Conservation (phyloP, 768 basidiomycete species). For the Gloeopeniophorella convolvens region DNA sequence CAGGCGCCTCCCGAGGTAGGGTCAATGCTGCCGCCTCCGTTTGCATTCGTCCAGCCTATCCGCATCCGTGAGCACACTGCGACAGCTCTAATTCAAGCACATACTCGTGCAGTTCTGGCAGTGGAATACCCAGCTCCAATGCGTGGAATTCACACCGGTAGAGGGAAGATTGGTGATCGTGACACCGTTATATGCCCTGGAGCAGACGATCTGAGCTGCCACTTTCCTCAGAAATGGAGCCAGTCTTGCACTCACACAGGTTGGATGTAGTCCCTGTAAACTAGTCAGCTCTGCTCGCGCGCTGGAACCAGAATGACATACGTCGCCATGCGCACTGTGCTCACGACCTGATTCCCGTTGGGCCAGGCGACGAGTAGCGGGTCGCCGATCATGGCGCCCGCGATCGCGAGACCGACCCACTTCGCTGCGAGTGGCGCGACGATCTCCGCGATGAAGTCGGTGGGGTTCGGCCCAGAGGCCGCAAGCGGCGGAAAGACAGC, state of each 20-base stretch:
- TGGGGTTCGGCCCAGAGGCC: slow-evolving; percentile 32
- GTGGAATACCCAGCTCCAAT: slow-evolving; percentile 63
- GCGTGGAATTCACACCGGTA: slow-evolving; percentile 48
- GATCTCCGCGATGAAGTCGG: slow-evolving; percentile 59
- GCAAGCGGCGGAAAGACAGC: slow-evolving; percentile 46
- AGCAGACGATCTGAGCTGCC: neutral
- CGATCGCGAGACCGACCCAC: slow-evolving; percentile 52
- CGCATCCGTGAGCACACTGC: slow-evolving; percentile 12
- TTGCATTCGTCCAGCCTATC: slow-evolving; percentile 38
- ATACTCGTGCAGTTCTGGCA: slow-evolving; percentile 61
- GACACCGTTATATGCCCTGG: slow-evolving; percentile 43
- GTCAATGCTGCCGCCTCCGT: slow-evolving; percentile 36
- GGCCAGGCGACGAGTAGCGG: slow-evolving; percentile 58
- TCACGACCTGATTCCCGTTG: slow-evolving; percentile 45
- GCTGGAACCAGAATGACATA: slow-evolving; percentile 28
- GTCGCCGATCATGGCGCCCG: slow-evolving; percentile 48
- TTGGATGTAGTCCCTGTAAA: slow-evolving; percentile 41
- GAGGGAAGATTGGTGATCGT: slow-evolving; percentile 45
- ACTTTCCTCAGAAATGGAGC: neutral
- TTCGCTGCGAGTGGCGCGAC: slow-evolving; percentile 46
- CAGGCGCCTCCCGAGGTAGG: slow-evolving; percentile 33
- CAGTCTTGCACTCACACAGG: slow-evolving; percentile 35
- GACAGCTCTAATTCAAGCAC: slow-evolving; percentile 17
- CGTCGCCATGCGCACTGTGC: slow-evolving; percentile 48
- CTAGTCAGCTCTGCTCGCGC: neutral